Evolutionary conservation across 371 early-diverging fungal genomes (phyloP).

Genomic region (Encephalitozoon intestinalis): DNA sequence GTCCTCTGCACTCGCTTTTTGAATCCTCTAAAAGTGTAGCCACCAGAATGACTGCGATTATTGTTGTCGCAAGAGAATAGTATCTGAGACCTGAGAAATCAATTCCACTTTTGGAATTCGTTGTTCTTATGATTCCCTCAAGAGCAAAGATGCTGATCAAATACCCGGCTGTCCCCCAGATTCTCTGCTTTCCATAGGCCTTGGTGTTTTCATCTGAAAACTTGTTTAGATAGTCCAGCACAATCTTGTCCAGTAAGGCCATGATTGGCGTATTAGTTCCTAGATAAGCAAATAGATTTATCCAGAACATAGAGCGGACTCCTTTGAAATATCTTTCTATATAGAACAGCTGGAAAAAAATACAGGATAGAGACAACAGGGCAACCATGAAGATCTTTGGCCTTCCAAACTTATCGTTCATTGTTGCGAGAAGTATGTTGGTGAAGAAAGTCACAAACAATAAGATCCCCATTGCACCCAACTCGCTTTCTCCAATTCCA

Average conservation of each 20-base stretch:
- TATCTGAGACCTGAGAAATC: conserved; percentile 45
- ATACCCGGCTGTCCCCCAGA: conserved; percentile 61
- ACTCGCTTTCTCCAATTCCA: conserved; percentile 7
- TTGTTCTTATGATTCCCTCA: conserved; percentile 30
- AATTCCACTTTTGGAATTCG: background rate
- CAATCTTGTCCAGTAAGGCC: conserved; percentile 57
- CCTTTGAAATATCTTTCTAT: conserved; percentile 1
- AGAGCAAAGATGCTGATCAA: conserved; percentile 42
- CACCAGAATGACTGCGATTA: background rate
- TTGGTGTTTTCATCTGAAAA: conserved; percentile 45
- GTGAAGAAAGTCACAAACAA: conserved; percentile 58
- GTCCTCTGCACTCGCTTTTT: background rate
- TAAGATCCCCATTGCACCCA: conserved; percentile 37
- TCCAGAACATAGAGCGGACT: conserved; percentile 31
- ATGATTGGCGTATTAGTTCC: conserved; percentile 33
- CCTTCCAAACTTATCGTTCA: conserved; percentile 56
- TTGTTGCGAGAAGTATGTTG: conserved; percentile 56
- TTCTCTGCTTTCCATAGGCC: conserved; percentile 60
- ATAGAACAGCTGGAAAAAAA: conserved; percentile 56
- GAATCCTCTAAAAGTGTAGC: conserved; percentile 27
- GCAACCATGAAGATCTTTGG: conserved; percentile 50
- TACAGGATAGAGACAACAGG: conserved; percentile 31
- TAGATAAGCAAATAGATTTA: conserved; percentile 49
- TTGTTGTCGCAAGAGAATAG: conserved; percentile 42
- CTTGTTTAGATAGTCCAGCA: conserved; percentile 55